A percentile compares a stretch with the other conserved stretches of the same genome.
Conservation (phyloP, 305 asterid species). For the Plantago rigida region DNA sequence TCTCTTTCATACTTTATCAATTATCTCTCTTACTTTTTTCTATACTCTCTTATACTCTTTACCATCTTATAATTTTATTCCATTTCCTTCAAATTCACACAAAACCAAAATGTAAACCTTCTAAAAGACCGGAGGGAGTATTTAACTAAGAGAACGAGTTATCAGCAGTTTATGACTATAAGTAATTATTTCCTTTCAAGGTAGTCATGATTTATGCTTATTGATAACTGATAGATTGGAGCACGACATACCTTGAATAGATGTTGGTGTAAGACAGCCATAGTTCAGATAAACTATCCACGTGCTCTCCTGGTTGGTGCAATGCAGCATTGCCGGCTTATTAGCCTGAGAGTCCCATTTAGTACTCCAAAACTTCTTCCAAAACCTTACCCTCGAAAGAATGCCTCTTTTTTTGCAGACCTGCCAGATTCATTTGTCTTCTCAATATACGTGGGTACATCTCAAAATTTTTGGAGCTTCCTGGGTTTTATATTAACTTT, state of each 20-base stretch:
- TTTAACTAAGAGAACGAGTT: not conserved
- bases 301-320: not conserved
- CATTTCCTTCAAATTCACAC: too few species aligned
- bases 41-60: too few species aligned
- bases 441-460: too few species aligned
- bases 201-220: not conserved
- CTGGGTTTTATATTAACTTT: too few species aligned
- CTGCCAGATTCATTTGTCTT: too few species aligned
- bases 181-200: not conserved
- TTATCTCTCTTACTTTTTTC: too few species aligned
- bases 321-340: too few species aligned
- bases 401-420: not conserved
- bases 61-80: too few species aligned
- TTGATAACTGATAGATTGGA: not conserved
- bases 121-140: too few species aligned
- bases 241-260: not conserved
- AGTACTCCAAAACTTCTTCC: not conserved
- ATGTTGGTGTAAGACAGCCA: not conserved
- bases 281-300: not conserved
- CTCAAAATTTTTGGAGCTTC: too few species aligned
- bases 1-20: too few species aligned
- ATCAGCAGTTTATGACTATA: not conserved
- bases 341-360: not conserved
- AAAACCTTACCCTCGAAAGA: not conserved
- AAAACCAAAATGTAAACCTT: too few species aligned